Evolutionary conservation across 2,329 filamentous ascomycete genomes (phyloP).

Genomic region (Blumeria graminis): DNA sequence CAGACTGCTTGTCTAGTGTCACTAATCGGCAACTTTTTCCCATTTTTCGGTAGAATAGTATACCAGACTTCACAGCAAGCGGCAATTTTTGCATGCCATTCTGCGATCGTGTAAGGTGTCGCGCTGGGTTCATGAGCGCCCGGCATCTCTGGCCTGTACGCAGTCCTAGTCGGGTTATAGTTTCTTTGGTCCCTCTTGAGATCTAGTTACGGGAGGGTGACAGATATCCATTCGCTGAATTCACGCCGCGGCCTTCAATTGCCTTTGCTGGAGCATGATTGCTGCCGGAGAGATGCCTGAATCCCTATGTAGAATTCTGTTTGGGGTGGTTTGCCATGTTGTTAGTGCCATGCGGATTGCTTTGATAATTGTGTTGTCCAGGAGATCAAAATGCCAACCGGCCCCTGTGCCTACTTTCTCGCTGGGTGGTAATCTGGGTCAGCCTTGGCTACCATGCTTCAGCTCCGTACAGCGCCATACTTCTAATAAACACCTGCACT

Average conservation of each 20-base stretch:
- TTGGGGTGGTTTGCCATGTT: not conserved
- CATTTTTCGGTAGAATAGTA: not conserved
- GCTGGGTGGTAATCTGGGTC: not conserved
- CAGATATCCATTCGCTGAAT: not conserved
- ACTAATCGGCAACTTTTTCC: not conserved
- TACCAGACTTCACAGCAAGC: not conserved
- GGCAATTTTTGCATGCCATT: not conserved
- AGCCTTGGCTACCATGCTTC: not conserved
- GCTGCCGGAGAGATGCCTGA: not conserved
- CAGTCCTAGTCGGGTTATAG: not conserved
- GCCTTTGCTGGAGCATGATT: not conserved
- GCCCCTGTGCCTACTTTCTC: not conserved
- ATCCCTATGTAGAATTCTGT: not conserved
- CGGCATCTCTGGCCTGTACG: not conserved
- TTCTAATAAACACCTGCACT: not conserved
- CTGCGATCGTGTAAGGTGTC: not conserved
- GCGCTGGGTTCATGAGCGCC: not conserved
- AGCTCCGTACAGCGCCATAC: not conserved
- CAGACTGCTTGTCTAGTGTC: not conserved
- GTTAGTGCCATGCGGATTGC: not conserved
- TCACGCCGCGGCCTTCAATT: not conserved
- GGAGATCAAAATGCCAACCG: not conserved
- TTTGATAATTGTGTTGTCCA: not conserved
- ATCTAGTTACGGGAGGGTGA: not conserved
- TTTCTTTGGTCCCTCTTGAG: not conserved